phyloP scores from a whole-genome alignment of 2,329 filamentous ascomycete species.

The Daldinia sp. region DNA sequence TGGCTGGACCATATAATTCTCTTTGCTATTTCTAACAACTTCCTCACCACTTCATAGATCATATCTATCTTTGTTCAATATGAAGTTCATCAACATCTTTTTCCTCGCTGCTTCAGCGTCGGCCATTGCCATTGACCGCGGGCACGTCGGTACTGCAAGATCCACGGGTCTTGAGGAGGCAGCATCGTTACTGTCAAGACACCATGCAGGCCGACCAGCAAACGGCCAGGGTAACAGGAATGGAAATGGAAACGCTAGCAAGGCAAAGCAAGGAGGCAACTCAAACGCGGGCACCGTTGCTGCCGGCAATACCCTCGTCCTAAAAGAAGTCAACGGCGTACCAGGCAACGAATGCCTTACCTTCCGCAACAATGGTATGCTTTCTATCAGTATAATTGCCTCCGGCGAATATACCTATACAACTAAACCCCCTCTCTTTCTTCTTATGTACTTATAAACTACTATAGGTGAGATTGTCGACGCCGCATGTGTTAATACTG shows the following conservation, averaged over 20 bases:
- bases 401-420: neutral
- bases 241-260: neutral
- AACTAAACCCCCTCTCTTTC: neutral
- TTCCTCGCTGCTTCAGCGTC: conserved; percentile 1
- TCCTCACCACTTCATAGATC: neutral
- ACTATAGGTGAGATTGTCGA: conserved; percentile 2
- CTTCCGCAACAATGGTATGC: conserved; percentile 2
- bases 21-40: neutral
- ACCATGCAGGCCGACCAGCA: neutral
- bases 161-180: neutral
- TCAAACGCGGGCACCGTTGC: neutral
- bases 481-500: conserved; percentile 1
- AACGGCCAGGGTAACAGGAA: neutral
- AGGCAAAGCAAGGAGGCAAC: neutral
- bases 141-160: neutral
- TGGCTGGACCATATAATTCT: neutral
- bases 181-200: neutral
- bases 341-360: conserved; percentile 5
- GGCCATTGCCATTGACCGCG: conserved; percentile 5
- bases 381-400: neutral
- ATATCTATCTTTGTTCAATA: neutral
- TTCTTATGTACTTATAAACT: neutral
- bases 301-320: conserved; percentile 2
- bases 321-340: conserved; percentile 6
- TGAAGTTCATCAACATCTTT: conserved; percentile 8